Base-by-base conservation (phyloP, 805 yeast genomes). In the Cyberlindnera euphorbiiphila region DNA sequence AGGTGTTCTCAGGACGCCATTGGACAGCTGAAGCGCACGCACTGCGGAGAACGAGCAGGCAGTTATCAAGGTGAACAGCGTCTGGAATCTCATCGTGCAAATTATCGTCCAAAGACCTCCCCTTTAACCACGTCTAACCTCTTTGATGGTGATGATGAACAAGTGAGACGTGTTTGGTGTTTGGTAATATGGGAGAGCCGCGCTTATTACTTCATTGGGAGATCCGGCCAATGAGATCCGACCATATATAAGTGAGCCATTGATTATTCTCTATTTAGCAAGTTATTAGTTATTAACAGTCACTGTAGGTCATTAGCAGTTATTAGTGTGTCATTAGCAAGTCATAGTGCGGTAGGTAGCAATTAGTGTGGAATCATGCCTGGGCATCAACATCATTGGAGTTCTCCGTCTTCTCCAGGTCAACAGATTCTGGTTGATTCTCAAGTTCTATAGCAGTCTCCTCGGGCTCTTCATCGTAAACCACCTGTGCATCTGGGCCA, bases 11-110 rank as follows among this genome's bases (percentile, higher is more conserved):
- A 45, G 32, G 22, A 32, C 45, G 19, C 54, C 54, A 12, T 43
- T 45, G 17, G 41, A 12, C 32, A 50, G 36, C 36, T 47, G 39
- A 11, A 50, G 42, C 3, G 46, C 51, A n/a, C 42, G 31, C 13
- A 43, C 38, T 3, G 44, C 23, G 4, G 44, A 26, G 6, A 37
- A 23, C 4, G 43, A 37, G 3, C 49, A 43, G 10, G 45, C 39
- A 8, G n/a, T n/a, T n/a, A n/a, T n/a, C n/a, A 43, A 27, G 3
- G 51, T 14, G 10, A 50, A 4, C 20, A 43, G 31, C 11, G 36
- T 26, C 20, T 37, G 49, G 31, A 46, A 32, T 30, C 43, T 47
- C 54, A 50, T 50, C 16, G 18, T 26, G n/a, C n/a, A n/a, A n/a
- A n/a, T n/a, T n/a, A n/a, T n/a, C n/a, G n/a, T n/a, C n/a, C n/a